These are phyloP conservation scores for Eucalyptus caleyi DNA, from an alignment of 345 rosid species.

Conservation along the genomic window DNA sequence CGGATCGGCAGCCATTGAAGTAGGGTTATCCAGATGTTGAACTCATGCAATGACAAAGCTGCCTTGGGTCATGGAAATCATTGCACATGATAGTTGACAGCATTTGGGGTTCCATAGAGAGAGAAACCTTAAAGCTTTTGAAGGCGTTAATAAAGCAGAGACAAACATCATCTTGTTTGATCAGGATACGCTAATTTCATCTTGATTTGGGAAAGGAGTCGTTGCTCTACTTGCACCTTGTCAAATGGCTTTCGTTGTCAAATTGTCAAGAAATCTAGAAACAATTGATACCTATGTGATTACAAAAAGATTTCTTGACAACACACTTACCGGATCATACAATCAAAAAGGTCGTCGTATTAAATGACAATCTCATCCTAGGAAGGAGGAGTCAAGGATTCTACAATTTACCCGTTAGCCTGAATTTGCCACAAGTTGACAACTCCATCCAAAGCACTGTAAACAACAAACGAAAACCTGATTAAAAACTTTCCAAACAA, in stretches of 20 bases:
- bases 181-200: not conserved
- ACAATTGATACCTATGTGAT: not conserved
- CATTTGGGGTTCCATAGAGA: not conserved
- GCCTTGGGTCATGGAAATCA: not conserved
- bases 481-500: not conserved
- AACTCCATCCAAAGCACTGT: slow-evolving; percentile 32
- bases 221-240: not conserved
- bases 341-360: not conserved
- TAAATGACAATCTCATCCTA: not conserved
- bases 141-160: not conserved
- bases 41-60: not conserved
- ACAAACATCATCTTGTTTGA: not conserved
- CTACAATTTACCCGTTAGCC: slow-evolving; percentile 6
- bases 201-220: not conserved
- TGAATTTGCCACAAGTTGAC: slow-evolving; percentile 32
- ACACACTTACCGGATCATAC: not conserved
- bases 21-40: not conserved
- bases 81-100: not conserved
- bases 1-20: not conserved
- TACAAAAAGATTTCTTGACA: not conserved
- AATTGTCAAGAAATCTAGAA: not conserved
- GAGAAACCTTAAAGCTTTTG: not conserved
- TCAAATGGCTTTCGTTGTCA: not conserved
- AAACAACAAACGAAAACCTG: not conserved
- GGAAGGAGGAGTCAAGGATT: not conserved